These are phyloP conservation scores for Magnusiomyces ingens DNA, from an alignment of 1,139 yeast species.

Conservation along the genomic window DNA sequence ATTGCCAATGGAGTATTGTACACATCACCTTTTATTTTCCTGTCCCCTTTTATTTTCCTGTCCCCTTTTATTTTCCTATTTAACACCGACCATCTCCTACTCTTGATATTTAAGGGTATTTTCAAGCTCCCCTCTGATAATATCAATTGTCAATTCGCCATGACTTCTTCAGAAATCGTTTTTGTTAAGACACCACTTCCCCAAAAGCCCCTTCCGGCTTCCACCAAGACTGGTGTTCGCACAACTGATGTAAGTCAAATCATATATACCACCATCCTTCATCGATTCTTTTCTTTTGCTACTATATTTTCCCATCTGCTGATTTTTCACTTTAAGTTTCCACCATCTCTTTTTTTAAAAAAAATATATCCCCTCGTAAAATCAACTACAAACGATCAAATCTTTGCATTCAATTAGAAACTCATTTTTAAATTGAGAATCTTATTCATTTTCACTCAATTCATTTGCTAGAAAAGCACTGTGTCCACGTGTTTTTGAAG, in stretches of 20 bases:
- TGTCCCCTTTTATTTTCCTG: neutral
- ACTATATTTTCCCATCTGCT: no score
- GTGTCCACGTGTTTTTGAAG: neutral
- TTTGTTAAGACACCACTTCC: constrained; percentile 57
- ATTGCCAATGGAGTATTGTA: no score
- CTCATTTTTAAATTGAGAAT: neutral
- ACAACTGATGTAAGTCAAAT: constrained; percentile 44
- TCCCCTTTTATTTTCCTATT: neutral
- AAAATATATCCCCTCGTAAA: no score
- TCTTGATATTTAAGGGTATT: no score
- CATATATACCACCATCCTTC: neutral
- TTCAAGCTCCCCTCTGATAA: neutral
- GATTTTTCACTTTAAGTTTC: no score
- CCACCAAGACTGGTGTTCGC: constrained; percentile 49
- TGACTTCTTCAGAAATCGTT: constrained; percentile 23
- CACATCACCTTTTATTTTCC: neutral
- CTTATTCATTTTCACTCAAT: neutral
- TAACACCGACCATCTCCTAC: no score
- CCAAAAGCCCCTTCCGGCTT: constrained; percentile 45
- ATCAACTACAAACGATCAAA: neutral
- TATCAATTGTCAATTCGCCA: neutral
- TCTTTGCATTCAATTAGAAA: neutral
- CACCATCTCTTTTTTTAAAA: no score
- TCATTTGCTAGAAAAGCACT: neutral
- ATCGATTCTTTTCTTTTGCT: no score